Conservation (phyloP, 768 basidiomycete species). For the Russula olivacea region DNA sequence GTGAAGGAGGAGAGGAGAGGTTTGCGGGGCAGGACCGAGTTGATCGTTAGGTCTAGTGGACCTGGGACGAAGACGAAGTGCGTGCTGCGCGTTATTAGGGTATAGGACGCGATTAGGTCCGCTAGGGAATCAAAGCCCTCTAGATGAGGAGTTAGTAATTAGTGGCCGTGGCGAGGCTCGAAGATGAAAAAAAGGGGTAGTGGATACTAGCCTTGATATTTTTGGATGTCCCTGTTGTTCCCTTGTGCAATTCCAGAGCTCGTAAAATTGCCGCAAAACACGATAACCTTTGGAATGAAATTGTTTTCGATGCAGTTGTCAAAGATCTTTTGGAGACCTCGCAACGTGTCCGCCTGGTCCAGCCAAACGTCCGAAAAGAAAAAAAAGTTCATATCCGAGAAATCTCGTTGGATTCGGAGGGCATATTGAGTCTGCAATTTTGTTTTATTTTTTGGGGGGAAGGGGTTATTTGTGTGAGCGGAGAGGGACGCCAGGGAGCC, state of each 20-base stretch:
- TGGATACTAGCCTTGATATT: slow-evolving; percentile 66
- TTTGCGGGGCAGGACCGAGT: slow-evolving; percentile 73
- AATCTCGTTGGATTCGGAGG: slow-evolving; percentile 57
- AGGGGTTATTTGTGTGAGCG: neutral
- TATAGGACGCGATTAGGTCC: slow-evolving; percentile 78
- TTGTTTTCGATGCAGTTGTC: slow-evolving; percentile 83
- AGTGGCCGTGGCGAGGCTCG: neutral
- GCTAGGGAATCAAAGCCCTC: slow-evolving; percentile 85
- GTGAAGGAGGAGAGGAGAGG: slow-evolving; percentile 74
- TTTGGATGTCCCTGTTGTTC: slow-evolving; percentile 67
- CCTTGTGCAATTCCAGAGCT: slow-evolving; percentile 76
- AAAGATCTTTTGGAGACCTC: slow-evolving; percentile 77
- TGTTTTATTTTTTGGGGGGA: neutral
- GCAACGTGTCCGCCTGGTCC: slow-evolving; percentile 78
- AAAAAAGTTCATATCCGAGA: slow-evolving; percentile 79
- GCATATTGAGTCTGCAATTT: slow-evolving; percentile 46
- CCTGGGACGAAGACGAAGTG: slow-evolving; percentile 96
- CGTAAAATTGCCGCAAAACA: slow-evolving; percentile 94
- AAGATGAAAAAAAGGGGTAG: too few relatives aligned
- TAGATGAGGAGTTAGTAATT: slow-evolving; percentile 38
- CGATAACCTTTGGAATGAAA: slow-evolving; percentile 83
- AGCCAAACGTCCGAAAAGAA: slow-evolving; percentile 95
- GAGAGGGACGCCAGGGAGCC: neutral
- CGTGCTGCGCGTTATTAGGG: slow-evolving; percentile 65
- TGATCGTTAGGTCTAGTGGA: slow-evolving; percentile 81